Evolutionary conservation across 768 basidiomycete genomes (phyloP), one percentile per base, ranked within the genome.

Genomic region (Tricholoma sp.): DNA sequence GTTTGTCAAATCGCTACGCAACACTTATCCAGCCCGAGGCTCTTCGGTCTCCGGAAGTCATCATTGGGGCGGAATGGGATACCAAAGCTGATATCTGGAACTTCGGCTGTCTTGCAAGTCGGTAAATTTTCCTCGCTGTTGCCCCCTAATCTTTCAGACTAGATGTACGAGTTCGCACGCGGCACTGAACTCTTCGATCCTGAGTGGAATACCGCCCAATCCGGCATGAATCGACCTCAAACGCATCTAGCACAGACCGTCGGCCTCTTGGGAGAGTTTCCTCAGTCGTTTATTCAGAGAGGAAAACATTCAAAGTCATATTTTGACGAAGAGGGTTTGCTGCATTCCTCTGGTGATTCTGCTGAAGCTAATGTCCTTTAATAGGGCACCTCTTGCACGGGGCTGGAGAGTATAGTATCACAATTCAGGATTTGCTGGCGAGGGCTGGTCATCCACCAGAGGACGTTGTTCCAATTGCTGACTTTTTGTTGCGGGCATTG

Each of bases 31-130:
- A 66, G 53, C 65, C 65, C 4, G 32, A 39, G 29, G 65, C 65
- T 3, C 57, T 72, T 28, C 69, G 70, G 29, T 59, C 65, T 11
- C 70, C 69, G 11, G 69, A 72, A 54, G 61, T 69, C 20, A 64
- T 70, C 24, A 41, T 69, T 8, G 65, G 61, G 18, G 57, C 51
- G 10, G 58, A 54, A 9, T 70, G 67, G 60, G 59, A 58, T 17
- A 62, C 65, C 3, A 63, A 56, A 39, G 63, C 66, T 4, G 70
- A 72, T 61, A 65, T 72, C 31, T 72, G 70, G 70, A 66, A 66
- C 47, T 50, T 72, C 11, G 70, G 70, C 29, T 72, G 70, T 50
- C 36, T 70, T 24, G 68, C 12, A 12, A 37, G 12, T 13, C 5
- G 6, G 3, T 37, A 5, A 37, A 12, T 13, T 37, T 13, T 10